Evolutionary conservation across 2,329 filamentous ascomycete genomes (phyloP), one percentile per base, ranked within the genome.

Genomic region (Pseudogymnoascus sp.): DNA sequence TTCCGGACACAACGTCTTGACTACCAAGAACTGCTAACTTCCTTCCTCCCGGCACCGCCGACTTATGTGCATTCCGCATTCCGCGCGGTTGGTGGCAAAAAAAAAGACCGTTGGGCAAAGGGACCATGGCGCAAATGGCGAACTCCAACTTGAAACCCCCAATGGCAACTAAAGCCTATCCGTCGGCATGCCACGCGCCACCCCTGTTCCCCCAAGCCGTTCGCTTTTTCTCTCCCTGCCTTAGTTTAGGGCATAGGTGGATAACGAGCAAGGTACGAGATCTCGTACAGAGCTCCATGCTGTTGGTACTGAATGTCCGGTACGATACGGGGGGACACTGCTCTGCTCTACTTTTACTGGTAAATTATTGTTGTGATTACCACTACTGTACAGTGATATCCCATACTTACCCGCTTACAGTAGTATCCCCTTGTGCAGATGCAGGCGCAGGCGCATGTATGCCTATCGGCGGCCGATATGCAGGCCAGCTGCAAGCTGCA

Each of bases 161-260:
- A 50, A 50, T 11, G 14, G 43, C 43, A 30, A 50, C 43, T 50
- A 30, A 50, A 15, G 43, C 43, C 43, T 50, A 50, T 50, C 43
- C 43, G 25, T 30, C 43, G 43, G 43, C 43, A 30, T 50, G 43
- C 43, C 43, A 50, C 43, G 43, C 22, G 43, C n/a, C 4, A 50
- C 43, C 43, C 43, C 25, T 50, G 43, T n/a, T 30, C 25, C 25
- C 43, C 43, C 14, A 50, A 41, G 43, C 43, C 8, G 43, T 22
- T 50, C 25, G 43, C 4, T 9, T 50, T 50, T 18, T 30, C 22
- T 50, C n/a, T 18, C 18, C 43, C 43, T 50, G 14, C 43, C 14
- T 18, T 50, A 50, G 43, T 50, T 50, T 18, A 50, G 43, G 43
- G 43, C 43, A 50, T n/a, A 50, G 43, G 43, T 50, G 43, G 43